Evolutionary conservation across 1,284 basidiomycete genomes (phyloP).

Genomic region (Entoloma clypeatum): DNA sequence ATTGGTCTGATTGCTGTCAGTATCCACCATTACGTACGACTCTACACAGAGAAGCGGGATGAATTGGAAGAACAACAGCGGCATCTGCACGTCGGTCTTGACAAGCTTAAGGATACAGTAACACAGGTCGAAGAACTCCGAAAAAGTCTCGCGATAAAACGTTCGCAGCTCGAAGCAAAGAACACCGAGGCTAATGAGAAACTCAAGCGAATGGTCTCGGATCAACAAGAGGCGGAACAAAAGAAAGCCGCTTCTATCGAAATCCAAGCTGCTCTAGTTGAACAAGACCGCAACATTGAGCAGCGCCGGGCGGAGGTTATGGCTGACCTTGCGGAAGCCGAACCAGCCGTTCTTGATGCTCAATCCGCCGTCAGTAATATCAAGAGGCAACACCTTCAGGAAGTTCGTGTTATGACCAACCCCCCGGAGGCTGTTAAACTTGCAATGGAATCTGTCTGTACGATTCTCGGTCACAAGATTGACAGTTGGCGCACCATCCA

Average conservation of each 20-base stretch:
- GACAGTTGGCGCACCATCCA: slow-evolving; percentile 98
- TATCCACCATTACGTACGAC: slow-evolving; percentile 96
- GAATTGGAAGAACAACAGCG: slow-evolving; percentile 98
- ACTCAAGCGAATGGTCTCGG: slow-evolving; percentile 95
- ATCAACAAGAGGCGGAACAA: slow-evolving; percentile 98
- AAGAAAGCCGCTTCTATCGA: slow-evolving; percentile 96
- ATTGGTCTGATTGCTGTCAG: slow-evolving; percentile 38
- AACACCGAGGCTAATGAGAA: slow-evolving; percentile 96
- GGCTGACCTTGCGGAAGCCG: slow-evolving; percentile 95
- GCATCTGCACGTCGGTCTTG: slow-evolving; percentile 96
- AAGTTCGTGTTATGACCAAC: slow-evolving; percentile 98
- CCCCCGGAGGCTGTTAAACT: slow-evolving; percentile 97
- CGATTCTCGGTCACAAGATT: slow-evolving; percentile 94
- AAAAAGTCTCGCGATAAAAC: slow-evolving; percentile 93
- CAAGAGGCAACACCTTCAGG: slow-evolving; percentile 94
- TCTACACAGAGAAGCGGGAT: slow-evolving; percentile 97
- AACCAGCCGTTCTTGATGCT: slow-evolving; percentile 95
- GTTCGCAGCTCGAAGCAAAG: slow-evolving; percentile 90
- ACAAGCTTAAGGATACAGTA: slow-evolving; percentile 95
- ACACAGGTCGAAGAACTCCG: slow-evolving; percentile 95
- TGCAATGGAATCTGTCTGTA: slow-evolving; percentile 99
- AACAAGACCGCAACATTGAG: slow-evolving; percentile 88
- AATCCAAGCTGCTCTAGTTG: slow-evolving; percentile 89
- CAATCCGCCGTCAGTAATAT: slow-evolving; percentile 96
- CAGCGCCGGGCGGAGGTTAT: slow-evolving; percentile 88